Evolutionary conservation across 805 yeast genomes (phyloP).

Genomic region (Kurtzmaniella fragi): DNA sequence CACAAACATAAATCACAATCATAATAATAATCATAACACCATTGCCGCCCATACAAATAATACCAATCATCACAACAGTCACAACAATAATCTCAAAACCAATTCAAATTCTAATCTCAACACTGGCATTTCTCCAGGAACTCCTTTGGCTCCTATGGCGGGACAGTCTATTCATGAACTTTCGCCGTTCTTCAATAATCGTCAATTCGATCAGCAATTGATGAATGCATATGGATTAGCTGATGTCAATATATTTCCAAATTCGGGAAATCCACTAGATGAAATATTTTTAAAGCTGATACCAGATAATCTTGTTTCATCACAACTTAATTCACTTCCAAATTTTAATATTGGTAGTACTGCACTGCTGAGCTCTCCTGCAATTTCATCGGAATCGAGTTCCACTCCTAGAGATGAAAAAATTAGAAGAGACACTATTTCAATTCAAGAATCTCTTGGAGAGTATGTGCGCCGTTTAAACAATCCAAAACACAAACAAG

Average conservation of each 20-base stretch:
- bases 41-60: too few relatives aligned
- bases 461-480: slow-evolving; percentile 20
- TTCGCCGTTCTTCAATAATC: not conserved
- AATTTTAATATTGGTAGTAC: slow-evolving; percentile 5
- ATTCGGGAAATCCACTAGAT: slow-evolving; percentile 35
- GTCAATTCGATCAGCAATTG: too few relatives aligned
- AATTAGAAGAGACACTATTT: slow-evolving; percentile 2
- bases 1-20: too few relatives aligned
- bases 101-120: too few relatives aligned
- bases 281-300: slow-evolving; percentile 20
- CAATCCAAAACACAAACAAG: slow-evolving; percentile 24
- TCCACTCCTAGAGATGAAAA: slow-evolving; percentile 11
- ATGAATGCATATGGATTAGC: not conserved
- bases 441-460: slow-evolving; percentile 10
- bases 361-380: slow-evolving; percentile 27
- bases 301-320: slow-evolving; percentile 5
- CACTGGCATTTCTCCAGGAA: too few relatives aligned
- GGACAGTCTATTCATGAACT: not conserved
- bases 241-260: slow-evolving; percentile 28
- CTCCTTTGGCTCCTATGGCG: too few relatives aligned
- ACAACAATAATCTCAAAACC: too few relatives aligned
- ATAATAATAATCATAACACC: too few relatives aligned
- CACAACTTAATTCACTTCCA: not conserved
- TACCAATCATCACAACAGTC: too few relatives aligned
- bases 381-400: slow-evolving; percentile 21